Conservation (phyloP, 169 alveolate genomes). For the Cryptosporidium bovis region DNA sequence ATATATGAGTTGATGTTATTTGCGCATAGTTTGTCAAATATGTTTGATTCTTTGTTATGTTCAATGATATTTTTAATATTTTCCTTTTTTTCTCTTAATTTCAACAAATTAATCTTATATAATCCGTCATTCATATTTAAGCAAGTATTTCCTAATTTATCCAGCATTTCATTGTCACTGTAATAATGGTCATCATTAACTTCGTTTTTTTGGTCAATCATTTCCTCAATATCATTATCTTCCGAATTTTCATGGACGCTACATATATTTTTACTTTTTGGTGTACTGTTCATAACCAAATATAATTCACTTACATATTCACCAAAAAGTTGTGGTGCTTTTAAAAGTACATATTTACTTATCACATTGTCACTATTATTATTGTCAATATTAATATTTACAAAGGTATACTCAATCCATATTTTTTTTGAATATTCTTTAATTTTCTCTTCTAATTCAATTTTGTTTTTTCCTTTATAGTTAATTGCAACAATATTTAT, state of each 20-base stretch:
- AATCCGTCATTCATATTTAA: not conserved
- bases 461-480: constrained; percentile 31
- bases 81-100: not conserved
- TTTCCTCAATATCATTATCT: not conserved
- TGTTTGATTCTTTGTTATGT: no score
- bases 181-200: not conserved
- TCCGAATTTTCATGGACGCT: not conserved
- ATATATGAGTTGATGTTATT: no score
- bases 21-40: no score
- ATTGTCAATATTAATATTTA: constrained; percentile 1
- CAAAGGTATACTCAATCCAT: constrained; percentile 31
- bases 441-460: not conserved
- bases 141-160: no score
- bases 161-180: not conserved
- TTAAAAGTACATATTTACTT: constrained; percentile 2
- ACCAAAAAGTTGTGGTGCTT: not conserved
- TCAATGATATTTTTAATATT: no score
- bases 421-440: constrained; percentile 10
- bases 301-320: constrained; percentile 29
- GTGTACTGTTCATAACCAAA: constrained; percentile 17
- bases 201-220: not conserved
- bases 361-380: not conserved
- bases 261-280: constrained; percentile 8
- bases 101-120: constrained; percentile 11
- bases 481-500: constrained; percentile 48